Base-by-base conservation (phyloP, 805 yeast species). In the Metschnikowia noctiluminum region DNA sequence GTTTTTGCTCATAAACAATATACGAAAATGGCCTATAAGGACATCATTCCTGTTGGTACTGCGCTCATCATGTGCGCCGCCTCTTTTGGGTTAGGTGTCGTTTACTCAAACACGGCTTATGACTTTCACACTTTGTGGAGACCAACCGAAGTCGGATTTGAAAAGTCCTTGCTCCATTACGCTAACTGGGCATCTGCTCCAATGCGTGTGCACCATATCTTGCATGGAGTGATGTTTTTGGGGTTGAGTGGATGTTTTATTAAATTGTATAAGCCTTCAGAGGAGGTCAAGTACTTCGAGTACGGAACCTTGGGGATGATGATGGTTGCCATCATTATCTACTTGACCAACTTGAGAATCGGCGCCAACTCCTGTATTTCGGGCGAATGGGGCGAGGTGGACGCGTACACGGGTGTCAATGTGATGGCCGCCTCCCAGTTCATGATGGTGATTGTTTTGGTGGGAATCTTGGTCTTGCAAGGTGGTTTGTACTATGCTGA, bases 301-400 rank as follows among this genome's bases (percentile, higher is more conserved):
- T 96, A 95, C 59, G 96, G 91, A 39, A 75, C 95, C 10, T 73
- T 91, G 57, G 82, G 81, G n/a, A 77, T 88, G 49, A 79, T 79
- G 63, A 84, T 90, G 65, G 71, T 84, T 35, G 87, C 86, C 15
- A 69, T 87, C 40, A 82, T 92, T 59, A 79, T 92, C 59, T 94
- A 90, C 68, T 72, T 92, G 60, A 86, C 96, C 53, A 94, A 94
- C 71, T 74, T 92, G 57, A 79, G 89, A 62, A 81, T 87, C 45
- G 98, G 98, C 46, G 73, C 84, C 36, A 78, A 78, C 57, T 80
- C 91, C 48, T 80, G 89, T 46, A 58, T 81, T 28, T 67, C 78
- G 49, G 91, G 90, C 39, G 74, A 81, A 51, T 92, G 98, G 98
- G 98, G 97, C 56, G 98, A 92, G 44, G 96, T 94, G 43, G 88